These are phyloP conservation scores for Limnomonas spitsbergensis DNA, from an alignment of 139 green algal species.

Conservation along the genomic window DNA sequence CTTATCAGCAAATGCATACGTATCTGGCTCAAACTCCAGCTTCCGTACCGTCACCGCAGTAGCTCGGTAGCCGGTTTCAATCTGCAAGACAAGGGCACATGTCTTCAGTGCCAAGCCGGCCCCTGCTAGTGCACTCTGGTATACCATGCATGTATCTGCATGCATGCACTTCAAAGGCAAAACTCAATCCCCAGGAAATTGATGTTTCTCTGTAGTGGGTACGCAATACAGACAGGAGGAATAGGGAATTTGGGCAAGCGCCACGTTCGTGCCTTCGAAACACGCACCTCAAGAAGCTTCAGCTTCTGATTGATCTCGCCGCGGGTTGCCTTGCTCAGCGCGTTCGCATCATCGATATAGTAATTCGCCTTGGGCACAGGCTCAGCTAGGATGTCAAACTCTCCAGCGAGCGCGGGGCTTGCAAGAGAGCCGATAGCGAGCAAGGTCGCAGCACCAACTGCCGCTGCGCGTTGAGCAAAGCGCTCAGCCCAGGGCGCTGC, in stretches of 20 bases:
- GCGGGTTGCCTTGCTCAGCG: slow-evolving; percentile 76
- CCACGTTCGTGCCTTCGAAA: too few relatives aligned
- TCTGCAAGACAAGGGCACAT: slow-evolving; percentile 25
- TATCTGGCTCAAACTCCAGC: slow-evolving; percentile 91
- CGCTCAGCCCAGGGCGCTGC: too few relatives aligned
- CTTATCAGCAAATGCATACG: slow-evolving; percentile 94
- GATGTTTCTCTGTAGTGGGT: background rate
- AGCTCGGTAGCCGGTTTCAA: slow-evolving; percentile 78
- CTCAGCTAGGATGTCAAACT: slow-evolving; percentile 88
- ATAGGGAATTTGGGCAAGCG: too few relatives aligned
- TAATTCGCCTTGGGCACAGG: slow-evolving; percentile 66
- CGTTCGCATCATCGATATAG: slow-evolving; percentile 85
- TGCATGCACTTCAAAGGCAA: too few relatives aligned
- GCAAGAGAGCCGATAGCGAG: background rate
- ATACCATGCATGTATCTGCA: background rate
- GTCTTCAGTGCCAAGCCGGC: too few relatives aligned
- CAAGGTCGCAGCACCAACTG: slow-evolving; percentile 12
- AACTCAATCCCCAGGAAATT: background rate
- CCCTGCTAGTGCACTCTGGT: background rate
- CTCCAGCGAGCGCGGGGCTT: slow-evolving; percentile 21
- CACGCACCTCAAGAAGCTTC: slow-evolving; percentile 77
- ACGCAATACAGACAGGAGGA: background rate
- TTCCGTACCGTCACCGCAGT: slow-evolving; percentile 91
- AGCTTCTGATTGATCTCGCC: slow-evolving; percentile 73
- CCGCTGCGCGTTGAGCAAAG: background rate